A percentile compares a stretch with the other conserved stretches of the same genome.
phyloP scores from a whole-genome alignment of 2,329 filamentous ascomycete genomes.

The Pseudocercospora cruenta region DNA sequence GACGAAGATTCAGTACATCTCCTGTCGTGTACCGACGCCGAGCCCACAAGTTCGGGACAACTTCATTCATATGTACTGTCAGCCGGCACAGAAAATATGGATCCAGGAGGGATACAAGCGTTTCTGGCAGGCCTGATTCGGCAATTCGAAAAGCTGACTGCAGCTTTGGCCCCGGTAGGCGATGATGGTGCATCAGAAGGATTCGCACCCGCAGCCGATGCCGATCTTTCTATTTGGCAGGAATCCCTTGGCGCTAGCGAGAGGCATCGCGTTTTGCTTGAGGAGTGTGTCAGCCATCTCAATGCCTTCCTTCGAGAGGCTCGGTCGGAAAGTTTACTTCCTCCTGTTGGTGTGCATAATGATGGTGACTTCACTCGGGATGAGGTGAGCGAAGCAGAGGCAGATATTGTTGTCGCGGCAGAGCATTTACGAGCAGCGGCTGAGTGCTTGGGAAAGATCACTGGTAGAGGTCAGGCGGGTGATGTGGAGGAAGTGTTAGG shows the following conservation, averaged over 20 bases:
- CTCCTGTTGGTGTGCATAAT: slow-evolving; percentile 1
- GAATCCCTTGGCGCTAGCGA: slow-evolving; percentile 89
- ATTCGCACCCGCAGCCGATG: slow-evolving; percentile 34
- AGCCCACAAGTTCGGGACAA: slow-evolving; percentile 45
- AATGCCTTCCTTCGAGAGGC: slow-evolving; percentile 71
- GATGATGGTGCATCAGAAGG: slow-evolving; percentile 30
- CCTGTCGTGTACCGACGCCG: slow-evolving; percentile 66
- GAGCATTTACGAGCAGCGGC: slow-evolving; percentile 85
- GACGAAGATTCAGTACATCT: slow-evolving; percentile 55
- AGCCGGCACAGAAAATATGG: slow-evolving; percentile 33
- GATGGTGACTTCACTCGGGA: slow-evolving; percentile 13
- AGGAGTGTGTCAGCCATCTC: slow-evolving; percentile 71
- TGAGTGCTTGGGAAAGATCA: slow-evolving; percentile 80
- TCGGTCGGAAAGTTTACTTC: not conserved
- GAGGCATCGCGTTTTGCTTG: slow-evolving; percentile 80
- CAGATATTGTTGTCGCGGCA: slow-evolving; percentile 84
- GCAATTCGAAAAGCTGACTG: slow-evolving; percentile 72
- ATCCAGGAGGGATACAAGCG: slow-evolving; percentile 68
- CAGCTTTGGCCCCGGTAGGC: slow-evolving; percentile 42
- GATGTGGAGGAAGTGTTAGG: slow-evolving; percentile 96
- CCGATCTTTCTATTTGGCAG: slow-evolving; percentile 70
- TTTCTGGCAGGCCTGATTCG: slow-evolving; percentile 70
- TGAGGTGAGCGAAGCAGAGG: slow-evolving; percentile 52
- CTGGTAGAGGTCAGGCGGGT: slow-evolving; percentile 78
- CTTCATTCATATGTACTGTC: not conserved